Evolutionary conservation across 306 rosid genomes (phyloP).

Genomic region (cucumber (Cucumis sativus)): Cucumber_9930_V3 NC_026658.2:13977001-13977500

Average conservation of each 20-base stretch:
- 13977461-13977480: slow-evolving; percentile 11
- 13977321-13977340: slow-evolving; percentile 35
- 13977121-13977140: slow-evolving; percentile 16
- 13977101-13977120: slow-evolving; percentile 27
- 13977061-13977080: slow-evolving; percentile 5
- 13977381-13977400: slow-evolving; percentile 39
- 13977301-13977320: slow-evolving; percentile 28
- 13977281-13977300: slow-evolving; percentile 13
- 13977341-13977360: slow-evolving; percentile 8
- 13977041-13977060: slow-evolving; percentile 7
- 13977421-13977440: slow-evolving; percentile 26
- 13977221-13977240: slow-evolving; percentile 19
- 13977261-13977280: slow-evolving; percentile 35
- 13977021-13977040: slow-evolving; percentile 16
- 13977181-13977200: slow-evolving; percentile 26
- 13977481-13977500: slow-evolving; percentile 7
- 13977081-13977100: neutral
- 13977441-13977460: slow-evolving; percentile 12
- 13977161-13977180: slow-evolving; percentile 19
- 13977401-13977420: slow-evolving; percentile 25
- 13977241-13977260: slow-evolving; percentile 37
- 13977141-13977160: neutral
- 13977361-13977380: slow-evolving; percentile 37
- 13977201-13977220: slow-evolving; percentile 33
- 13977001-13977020: slow-evolving; percentile 33